phyloP scores from a whole-genome alignment of 2,329 filamentous ascomycete species.

The Chaetomiaceae sp. region DNA sequence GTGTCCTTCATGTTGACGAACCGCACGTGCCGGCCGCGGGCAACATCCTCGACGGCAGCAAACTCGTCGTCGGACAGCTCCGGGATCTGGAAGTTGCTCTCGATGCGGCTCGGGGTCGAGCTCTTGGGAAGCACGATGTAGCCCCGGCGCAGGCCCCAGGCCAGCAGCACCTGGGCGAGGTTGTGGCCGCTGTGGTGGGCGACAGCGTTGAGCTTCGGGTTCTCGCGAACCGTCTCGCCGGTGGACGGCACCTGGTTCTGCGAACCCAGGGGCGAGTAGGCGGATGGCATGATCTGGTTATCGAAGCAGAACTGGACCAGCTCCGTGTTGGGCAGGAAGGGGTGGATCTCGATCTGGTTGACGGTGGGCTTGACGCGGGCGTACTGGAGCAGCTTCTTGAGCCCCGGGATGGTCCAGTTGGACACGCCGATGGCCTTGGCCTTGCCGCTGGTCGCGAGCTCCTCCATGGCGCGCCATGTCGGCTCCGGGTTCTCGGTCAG shows the following conservation, averaged over 20 bases:
- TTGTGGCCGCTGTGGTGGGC: constrained; percentile 53
- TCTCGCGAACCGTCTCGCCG: constrained; percentile 60
- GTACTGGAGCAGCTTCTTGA: constrained; percentile 46
- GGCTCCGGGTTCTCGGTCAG: constrained; percentile 60
- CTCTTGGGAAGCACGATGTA: constrained; percentile 68
- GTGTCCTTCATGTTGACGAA: constrained; percentile 82
- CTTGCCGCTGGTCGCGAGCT: constrained; percentile 49
- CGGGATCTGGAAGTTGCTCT: constrained; percentile 58
- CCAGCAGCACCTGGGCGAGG: constrained; percentile 57
- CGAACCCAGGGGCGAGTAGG: constrained; percentile 53
- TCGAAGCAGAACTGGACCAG: constrained; percentile 50
- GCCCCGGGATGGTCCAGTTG: constrained; percentile 51
- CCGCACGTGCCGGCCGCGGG: constrained; percentile 60
- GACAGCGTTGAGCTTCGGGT: constrained; percentile 54
- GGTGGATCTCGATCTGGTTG: constrained; percentile 49
- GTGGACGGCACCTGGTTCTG: constrained; percentile 65
- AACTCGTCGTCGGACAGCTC: constrained; percentile 54
- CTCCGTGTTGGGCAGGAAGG: constrained; percentile 43
- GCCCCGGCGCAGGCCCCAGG: constrained; percentile 61
- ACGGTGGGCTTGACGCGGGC: constrained; percentile 45
- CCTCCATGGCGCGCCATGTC: constrained; percentile 60
- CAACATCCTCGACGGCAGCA: constrained; percentile 58
- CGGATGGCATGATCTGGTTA: constrained; percentile 47
- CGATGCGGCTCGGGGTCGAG: constrained; percentile 60
- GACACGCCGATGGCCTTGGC: constrained; percentile 54